Evolutionary conservation across 176 grass and related monocot genomes (phyloP), one percentile per base, ranked within the genome.

Genomic region (Themeda triandra): DNA sequence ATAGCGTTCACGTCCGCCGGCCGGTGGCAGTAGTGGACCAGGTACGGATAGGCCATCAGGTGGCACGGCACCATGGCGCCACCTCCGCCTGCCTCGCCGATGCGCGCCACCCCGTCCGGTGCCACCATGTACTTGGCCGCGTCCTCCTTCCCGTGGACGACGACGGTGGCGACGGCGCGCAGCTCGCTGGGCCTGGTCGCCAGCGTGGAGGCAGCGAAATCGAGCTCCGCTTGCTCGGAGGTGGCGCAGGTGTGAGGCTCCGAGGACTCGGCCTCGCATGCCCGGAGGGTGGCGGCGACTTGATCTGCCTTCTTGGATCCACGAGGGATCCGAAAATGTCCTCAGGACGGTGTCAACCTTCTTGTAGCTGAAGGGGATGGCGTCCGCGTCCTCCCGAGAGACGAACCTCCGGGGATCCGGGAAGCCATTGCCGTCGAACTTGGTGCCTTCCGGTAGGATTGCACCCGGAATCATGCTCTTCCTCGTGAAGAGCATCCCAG

Each of bases 11-110:
- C 27, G 15, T 28, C 44, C 41, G 27, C 8, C 15, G 27, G 0
- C 27, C 44, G 71, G 71, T 74, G 71, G 71, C 71, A 74, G 44
- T 51, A 74, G 44, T 74, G 71, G 25, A 74, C 71, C 44, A 74
- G 21, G 42, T 74, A 74, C 25, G 71, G 71, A 7, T 31, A 32
- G 0, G 27, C 13, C 71, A 31, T 74, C 15, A 8, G 71, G 44
- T 74, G 71, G 44, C 71, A 74, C 15, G 71, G 44, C 44, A 74
- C 71, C 71, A 18, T 2, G 19, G 68, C 41, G 37, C 32, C 4
- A 4, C 1, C 11, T 29, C 25, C 24, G 37, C 37, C 39, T 4
- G 24, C 41, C 25, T 36, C 21, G 25, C 44, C 71, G 71, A 74
- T 31, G 71, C 71, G 71, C 1, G 44, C 15, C 3, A 49, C 44